phyloP scores from a whole-genome alignment of 208 protist species.

The Leptomonas seymouri region DNA sequence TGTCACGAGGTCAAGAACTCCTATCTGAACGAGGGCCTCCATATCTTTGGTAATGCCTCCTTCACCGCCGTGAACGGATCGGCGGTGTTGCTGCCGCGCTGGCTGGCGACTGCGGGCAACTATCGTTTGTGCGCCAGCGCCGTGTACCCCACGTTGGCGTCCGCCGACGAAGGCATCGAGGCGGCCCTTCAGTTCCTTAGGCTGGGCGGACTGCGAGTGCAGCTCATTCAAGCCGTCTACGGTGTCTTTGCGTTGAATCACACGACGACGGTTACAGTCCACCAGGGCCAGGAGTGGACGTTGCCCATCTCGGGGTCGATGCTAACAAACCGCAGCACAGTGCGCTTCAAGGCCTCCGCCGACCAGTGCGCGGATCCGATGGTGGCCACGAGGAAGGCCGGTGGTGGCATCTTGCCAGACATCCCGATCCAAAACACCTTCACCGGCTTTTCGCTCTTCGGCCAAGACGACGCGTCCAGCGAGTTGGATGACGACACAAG shows the following conservation, averaged over 20 bases:
- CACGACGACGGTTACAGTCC: constrained; percentile 55
- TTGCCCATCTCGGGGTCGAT: constrained; percentile 62
- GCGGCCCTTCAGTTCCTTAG: constrained; percentile 62
- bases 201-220: constrained; percentile 46
- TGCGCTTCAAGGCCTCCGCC: constrained; percentile 49
- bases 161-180: constrained; percentile 48
- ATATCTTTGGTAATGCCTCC: constrained; percentile 41
- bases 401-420: constrained; percentile 26
- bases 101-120: constrained; percentile 40
- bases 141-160: constrained; percentile 39
- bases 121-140: constrained; percentile 72
- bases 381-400: constrained; percentile 14
- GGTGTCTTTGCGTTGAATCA: constrained; percentile 65
- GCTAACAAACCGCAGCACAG: constrained; percentile 52
- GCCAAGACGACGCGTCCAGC: constrained; percentile 18
- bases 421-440: constrained; percentile 49
- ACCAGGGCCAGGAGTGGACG: constrained; percentile 74
- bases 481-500: constrained; percentile 17
- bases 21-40: constrained; percentile 34
- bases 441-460: constrained; percentile 44
- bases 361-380: constrained; percentile 49
- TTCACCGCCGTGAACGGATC: constrained; percentile 58
- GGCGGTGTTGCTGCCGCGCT: constrained; percentile 54
- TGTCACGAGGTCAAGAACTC: constrained; percentile 58
- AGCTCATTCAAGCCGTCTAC: constrained; percentile 55